Base-by-base conservation (phyloP, 1,284 basidiomycete genomes). In the Sanghuangporus baumii region DNA sequence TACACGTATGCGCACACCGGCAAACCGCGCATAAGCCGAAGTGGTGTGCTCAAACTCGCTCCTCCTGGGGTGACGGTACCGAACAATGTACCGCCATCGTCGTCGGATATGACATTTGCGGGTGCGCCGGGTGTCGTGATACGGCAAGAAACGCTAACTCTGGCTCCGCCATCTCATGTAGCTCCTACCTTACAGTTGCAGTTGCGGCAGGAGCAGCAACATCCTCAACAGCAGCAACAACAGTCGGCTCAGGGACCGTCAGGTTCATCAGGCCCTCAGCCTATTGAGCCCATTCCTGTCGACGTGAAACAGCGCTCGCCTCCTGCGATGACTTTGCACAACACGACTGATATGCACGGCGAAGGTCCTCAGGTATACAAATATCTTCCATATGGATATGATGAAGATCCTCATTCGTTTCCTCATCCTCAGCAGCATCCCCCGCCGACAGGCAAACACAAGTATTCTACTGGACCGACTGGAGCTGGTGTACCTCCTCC, bases 11-110 rank as follows among this genome's bases (percentile, higher is more conserved):
- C 59, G 7, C 55, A 57, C n/a, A 37, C 43, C 5, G 55, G 55
- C 26, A 57, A 55, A 12, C 60, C 60, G 6, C 52, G 55, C 9
- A 38, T 57, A 20, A 62, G 46, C 18, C 55, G 61, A 23, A 52
- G 52, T n/a, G 63, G 63, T 34, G 59, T 65, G 23, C 52, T 65
- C 26, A 65, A 60, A 41, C 61, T 65, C 11, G 64, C 64, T 5
- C 64, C 64, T 23, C 64, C 64, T 20, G 64, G 64, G 18, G 64
- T 65, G 12, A 55, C 56, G n/a, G 64, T 65, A n/a, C 46, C 56
- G 20, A 65, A 56, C 18, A 57, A 59, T 54, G 36, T 43, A 36
- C 60, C 56, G 8, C 61, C 57, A 14, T 56, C 64, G 18, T 46
- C 43, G n/a, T 55, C 64, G 16, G 62, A 63, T 40, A n/a, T 48